phyloP scores from a whole-genome alignment of 1,284 basidiomycete species.

The Vanrija sp. region DNA sequence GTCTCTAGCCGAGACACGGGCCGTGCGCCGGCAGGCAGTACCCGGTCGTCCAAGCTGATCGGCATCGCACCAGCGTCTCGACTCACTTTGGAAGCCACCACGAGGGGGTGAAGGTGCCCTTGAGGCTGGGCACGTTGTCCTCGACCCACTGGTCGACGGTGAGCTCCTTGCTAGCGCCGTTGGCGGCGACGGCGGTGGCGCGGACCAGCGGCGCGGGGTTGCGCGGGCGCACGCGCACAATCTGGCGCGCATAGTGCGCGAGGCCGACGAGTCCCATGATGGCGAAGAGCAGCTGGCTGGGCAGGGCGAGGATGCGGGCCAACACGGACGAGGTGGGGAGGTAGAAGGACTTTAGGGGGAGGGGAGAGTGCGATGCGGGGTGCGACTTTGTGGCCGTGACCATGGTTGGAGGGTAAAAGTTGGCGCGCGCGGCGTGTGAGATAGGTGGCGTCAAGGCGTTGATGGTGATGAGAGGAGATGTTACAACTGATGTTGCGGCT shows the following conservation, averaged over 20 bases:
- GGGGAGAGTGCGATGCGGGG: background rate
- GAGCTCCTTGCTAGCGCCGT: background rate
- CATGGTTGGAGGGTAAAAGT: background rate
- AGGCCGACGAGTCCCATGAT: constrained; percentile 35
- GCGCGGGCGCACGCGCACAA: constrained; percentile 33
- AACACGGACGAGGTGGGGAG: constrained; percentile 8
- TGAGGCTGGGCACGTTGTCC: constrained; percentile 42
- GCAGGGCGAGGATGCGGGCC: constrained; percentile 13
- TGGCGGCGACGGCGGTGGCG: constrained; percentile 7
- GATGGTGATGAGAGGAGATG: too few relatives aligned
- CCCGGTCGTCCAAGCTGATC: background rate
- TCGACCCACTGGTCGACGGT: constrained; percentile 32
- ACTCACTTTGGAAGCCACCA: constrained; percentile 50
- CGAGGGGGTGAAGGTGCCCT: constrained; percentile 42
- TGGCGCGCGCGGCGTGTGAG: too few relatives aligned
- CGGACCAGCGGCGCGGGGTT: constrained; percentile 5
- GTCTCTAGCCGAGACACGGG: background rate
- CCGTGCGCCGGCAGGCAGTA: background rate
- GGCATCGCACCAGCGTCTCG: too few relatives aligned
- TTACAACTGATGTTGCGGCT: too few relatives aligned
- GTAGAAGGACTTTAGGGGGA: background rate
- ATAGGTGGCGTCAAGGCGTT: too few relatives aligned
- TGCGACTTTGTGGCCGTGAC: background rate
- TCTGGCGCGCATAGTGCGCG: constrained; percentile 38
- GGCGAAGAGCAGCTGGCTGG: constrained; percentile 27